phyloP scores from a whole-genome alignment of 495 filamentous ascomycete genomes.

The Cudoniella acicularis region DNA sequence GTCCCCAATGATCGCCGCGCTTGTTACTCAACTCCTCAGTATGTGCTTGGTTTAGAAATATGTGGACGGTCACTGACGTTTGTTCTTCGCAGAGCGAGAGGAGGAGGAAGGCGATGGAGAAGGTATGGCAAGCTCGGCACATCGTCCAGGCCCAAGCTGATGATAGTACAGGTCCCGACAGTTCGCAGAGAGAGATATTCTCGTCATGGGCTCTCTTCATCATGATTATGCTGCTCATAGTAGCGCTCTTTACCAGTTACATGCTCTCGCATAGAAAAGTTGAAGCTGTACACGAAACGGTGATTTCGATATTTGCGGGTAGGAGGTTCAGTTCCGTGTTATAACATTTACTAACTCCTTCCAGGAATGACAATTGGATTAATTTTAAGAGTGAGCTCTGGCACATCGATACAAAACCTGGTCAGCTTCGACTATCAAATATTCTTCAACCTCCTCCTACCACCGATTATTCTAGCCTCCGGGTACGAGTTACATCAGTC shows the following conservation, averaged over 20 bases:
- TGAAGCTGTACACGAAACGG: slow-evolving; percentile 95
- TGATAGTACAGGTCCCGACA: slow-evolving; percentile 37
- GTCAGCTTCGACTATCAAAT: slow-evolving; percentile 98
- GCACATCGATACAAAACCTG: slow-evolving; percentile 76
- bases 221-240: slow-evolving; percentile 85
- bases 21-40: slow-evolving; percentile 23
- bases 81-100: slow-evolving; percentile 36
- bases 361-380: slow-evolving; percentile 93
- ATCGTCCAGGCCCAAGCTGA: slow-evolving; percentile 7
- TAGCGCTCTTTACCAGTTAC: slow-evolving; percentile 95
- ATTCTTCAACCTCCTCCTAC: slow-evolving; percentile 97
- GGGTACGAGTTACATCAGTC: slow-evolving; percentile 97
- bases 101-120: slow-evolving; percentile 47
- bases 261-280: slow-evolving; percentile 91
- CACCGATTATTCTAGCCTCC: slow-evolving; percentile 94
- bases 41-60: slow-evolving; percentile 4
- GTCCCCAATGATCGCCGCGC: slow-evolving; percentile 12
- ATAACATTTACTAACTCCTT: neutral
- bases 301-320: slow-evolving; percentile 97
- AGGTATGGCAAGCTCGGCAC: slow-evolving; percentile 32
- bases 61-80: neutral
- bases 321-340: slow-evolving; percentile 26
- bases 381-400: slow-evolving; percentile 74
- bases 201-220: slow-evolving; percentile 97
- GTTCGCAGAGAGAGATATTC: slow-evolving; percentile 77